Conservation (phyloP, 331 rosid genomes). For the Ulmus americana region DNA sequence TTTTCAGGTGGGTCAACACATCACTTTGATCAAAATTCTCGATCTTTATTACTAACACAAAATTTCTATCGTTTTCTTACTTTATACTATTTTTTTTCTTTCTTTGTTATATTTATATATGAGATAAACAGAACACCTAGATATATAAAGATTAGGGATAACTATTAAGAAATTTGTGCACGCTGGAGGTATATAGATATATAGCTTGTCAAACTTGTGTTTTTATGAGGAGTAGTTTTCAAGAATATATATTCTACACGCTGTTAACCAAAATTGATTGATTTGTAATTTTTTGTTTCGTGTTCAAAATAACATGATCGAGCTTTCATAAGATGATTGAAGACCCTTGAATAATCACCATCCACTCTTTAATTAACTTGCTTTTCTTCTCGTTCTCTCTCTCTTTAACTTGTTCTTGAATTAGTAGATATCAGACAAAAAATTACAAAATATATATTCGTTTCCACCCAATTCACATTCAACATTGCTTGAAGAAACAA, state of each 20-base stretch:
- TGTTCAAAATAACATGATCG: background rate
- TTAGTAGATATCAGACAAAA: background rate
- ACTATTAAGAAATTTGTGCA: background rate
- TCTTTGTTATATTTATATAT: too few relatives aligned
- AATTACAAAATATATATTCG: too few relatives aligned
- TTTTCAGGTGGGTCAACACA: constrained; percentile 17
- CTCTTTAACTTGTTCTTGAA: background rate
- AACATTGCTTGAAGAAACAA: too few relatives aligned
- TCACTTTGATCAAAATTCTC: background rate
- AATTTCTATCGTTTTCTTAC: too few relatives aligned
- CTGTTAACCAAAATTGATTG: background rate
- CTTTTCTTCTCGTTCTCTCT: background rate
- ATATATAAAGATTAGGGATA: background rate
- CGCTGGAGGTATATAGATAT: background rate
- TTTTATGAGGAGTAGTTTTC: background rate
- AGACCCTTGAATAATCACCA: background rate
- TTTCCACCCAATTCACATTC: too few relatives aligned
- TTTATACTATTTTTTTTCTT: too few relatives aligned
- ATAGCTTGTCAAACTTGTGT: background rate
- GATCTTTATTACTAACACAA: too few relatives aligned
- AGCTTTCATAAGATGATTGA: background rate
- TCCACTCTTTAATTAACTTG: background rate
- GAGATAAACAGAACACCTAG: too few relatives aligned
- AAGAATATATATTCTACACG: background rate
- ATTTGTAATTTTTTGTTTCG: background rate